Evolutionary conservation across 2,329 filamentous ascomycete species (phyloP), one percentile per base, ranked within the genome.

Genomic region (Aquanectria penicillioides): DNA sequence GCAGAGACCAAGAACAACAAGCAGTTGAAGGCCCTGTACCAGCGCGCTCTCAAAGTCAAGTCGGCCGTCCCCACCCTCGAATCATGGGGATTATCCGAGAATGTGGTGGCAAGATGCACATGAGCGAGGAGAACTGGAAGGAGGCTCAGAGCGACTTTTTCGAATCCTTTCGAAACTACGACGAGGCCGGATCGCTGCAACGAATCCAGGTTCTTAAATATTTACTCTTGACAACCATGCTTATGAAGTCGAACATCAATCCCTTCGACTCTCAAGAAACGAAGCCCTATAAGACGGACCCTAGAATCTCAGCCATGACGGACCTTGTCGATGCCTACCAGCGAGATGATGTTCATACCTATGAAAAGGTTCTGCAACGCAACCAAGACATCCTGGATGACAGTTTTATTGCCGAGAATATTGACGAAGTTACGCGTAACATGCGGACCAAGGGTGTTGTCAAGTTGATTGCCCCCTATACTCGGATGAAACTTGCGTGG

Each of bases 91-190:
- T 99, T 75, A 99, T 99, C 73, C 90, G 94, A 52, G 95, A 99
- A 80, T 99, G 95, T 74, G 95, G 95, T 71, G 95, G 95, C 69
- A 99, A 99, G 83, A 99, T 99, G 95, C 94, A 98, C 80, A 98
- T 99, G 95, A 95, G 92, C 75, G 95, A 99, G 82, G 95, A 98
- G 80, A 98, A 98, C 75, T 99, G 95, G 95, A 93, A 95, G 75
- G 92, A 94, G 71, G 95, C 95, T 1, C 94, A 98, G 78, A 94
- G 89, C 69, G 95, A 98, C 80, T 99, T 99, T 77, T 97, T 97
- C 76, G 95, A 99, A 76, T 97, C 94, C 1, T 99, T 99, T 82
- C 91, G 94, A 56, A 98, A 97, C 80, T 99, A 98, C 79, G 95
- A 99, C 74, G 95, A 99, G 81, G 95, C 95, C 34, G 95, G 95